These are phyloP conservation scores for Trichomonas gallinae DNA, from an alignment of 208 protist species.

Conservation along the genomic window DNA sequence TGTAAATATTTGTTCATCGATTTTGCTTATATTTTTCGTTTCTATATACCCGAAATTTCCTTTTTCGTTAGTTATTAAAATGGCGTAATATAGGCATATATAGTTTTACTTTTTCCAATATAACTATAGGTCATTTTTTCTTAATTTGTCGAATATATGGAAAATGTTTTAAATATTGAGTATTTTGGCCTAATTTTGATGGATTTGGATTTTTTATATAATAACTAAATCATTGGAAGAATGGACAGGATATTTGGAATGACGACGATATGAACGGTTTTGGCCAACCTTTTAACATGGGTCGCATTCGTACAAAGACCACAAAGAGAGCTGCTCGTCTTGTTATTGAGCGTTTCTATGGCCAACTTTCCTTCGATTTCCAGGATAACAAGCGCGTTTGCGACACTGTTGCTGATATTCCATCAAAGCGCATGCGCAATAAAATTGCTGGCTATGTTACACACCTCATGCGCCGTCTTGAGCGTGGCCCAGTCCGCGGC, in stretches of 20 bases:
- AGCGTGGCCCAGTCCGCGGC: slow-evolving; percentile 85
- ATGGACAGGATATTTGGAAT: no score
- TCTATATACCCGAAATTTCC: no score
- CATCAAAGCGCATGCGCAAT: slow-evolving; percentile 98
- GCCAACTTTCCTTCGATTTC: slow-evolving; percentile 93
- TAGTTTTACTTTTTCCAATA: no score
- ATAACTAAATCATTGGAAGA: no score
- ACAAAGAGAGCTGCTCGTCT: slow-evolving; percentile 96
- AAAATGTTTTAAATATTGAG: no score
- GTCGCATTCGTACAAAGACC: slow-evolving; percentile 99
- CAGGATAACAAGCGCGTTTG: slow-evolving; percentile 91
- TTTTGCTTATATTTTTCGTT: no score
- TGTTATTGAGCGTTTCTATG: slow-evolving; percentile 99
- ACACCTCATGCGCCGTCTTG: slow-evolving; percentile 14
- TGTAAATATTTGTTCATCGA: background rate
- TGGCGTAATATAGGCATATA: no score
- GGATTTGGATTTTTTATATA: no score
- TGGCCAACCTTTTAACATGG: slow-evolving; percentile 47
- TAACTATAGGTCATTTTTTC: no score
- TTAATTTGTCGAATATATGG: no score
- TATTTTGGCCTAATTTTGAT: no score
- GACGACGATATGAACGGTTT: background rate
- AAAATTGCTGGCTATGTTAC: slow-evolving; percentile 98
- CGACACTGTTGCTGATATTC: slow-evolving; percentile 88
- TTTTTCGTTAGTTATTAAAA: no score